Evolutionary conservation across 768 basidiomycete genomes (phyloP), one percentile per base, ranked within the genome.

Genomic region (Sporobolomyces phaffii): DNA sequence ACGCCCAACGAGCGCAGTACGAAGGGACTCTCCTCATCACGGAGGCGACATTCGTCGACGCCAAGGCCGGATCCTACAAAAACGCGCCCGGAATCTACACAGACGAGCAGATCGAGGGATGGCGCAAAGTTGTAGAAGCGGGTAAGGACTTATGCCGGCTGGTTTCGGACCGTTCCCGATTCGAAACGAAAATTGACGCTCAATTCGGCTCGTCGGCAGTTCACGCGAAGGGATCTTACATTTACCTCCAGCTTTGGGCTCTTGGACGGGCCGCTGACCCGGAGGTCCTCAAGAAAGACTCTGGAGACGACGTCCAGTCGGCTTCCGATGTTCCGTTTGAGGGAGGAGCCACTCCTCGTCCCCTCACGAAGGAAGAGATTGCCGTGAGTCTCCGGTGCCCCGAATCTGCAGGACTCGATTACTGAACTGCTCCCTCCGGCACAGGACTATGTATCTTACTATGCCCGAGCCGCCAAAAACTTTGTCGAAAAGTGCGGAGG

Each of bases 231-330:
- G 81, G 81, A 5, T 82, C 80, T 0, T 81, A 77, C 74, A 81
- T 86, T 29, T 84, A 79, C 74, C 61, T 81, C 31, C 85, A 87
- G 73, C 79, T 85, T 2, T 84, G 84, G 85, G 81, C 85, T 1
- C 73, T 84, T 2, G 85, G 84, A 0, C 45, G 59, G 17, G 47
- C 47, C 17, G 59, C 59, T 9, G 59, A 60, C 26, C 47, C 26
- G 20, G n/a, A 68, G 28, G 14, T 8, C 5, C 44, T 67, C 33
- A 41, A 62, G 38, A 2, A 24, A 10, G 73, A 73, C 40, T 24
- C 20, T 0, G 34, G 41, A 4, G 26, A 6, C 18, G 65, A 68
- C 22, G 64, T 75, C 28, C 62, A 68, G 18, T 67, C 62, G 5
- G 62, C 70, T 1, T 58, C 69, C 9, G 64, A 65, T 41, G 45